These are phyloP conservation scores for Pythium volutum DNA, from an alignment of 352 stramenopile genomes.

Conservation along the genomic window DNA sequence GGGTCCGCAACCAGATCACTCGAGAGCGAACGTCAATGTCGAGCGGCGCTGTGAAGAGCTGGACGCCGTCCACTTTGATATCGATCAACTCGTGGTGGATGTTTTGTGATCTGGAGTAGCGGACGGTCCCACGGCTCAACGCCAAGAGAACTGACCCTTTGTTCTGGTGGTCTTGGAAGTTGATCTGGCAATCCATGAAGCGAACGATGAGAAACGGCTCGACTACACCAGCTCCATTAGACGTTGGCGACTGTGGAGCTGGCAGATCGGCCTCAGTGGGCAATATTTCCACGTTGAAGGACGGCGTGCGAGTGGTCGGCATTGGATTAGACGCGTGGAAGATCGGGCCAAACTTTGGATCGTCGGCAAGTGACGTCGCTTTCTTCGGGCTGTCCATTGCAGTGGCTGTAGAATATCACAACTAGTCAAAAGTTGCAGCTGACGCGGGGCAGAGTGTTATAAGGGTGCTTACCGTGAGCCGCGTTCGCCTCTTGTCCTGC, in stretches of 20 bases:
- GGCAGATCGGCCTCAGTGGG: neutral
- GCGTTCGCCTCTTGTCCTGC: neutral
- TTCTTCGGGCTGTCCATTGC: constrained; percentile 49
- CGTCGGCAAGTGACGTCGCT: constrained; percentile 59
- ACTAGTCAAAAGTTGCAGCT: neutral
- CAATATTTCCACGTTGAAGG: constrained; percentile 10
- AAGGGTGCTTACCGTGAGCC: constrained; percentile 5
- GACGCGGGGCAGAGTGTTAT: neutral
- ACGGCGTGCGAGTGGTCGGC: constrained; percentile 20
- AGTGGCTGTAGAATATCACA: neutral
- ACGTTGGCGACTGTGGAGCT: neutral
- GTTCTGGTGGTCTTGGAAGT: constrained; percentile 56
- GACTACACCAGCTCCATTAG: constrained; percentile 16
- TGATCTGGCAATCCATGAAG: constrained; percentile 80
- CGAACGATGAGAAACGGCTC: constrained; percentile 66
- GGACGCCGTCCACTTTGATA: constrained; percentile 56
- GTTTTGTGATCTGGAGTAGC: constrained; percentile 52
- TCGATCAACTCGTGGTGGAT: constrained; percentile 49
- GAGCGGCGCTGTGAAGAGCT: constrained; percentile 63
- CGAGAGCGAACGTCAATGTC: constrained; percentile 72
- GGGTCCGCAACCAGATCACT: constrained; percentile 59
- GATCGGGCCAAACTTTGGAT: constrained; percentile 68
- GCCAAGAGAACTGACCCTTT: constrained; percentile 72
- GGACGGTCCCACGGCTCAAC: constrained; percentile 55
- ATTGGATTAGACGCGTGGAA: constrained; percentile 29